Base-by-base conservation (phyloP, 78 protist species). In the Speleostelium caveatum region DNA sequence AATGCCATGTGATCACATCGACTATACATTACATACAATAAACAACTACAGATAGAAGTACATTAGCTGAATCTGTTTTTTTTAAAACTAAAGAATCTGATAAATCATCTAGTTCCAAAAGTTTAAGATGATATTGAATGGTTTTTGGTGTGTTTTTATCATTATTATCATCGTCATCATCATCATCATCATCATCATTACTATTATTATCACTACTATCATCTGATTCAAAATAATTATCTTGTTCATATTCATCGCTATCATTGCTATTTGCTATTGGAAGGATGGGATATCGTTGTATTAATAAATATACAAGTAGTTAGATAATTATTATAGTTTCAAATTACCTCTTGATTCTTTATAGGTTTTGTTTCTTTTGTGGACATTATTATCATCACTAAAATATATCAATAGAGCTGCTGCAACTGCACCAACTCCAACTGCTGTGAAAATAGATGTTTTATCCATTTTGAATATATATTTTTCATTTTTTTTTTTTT, bases 81-180 rank as follows among this genome's bases (percentile, higher is more conserved):
- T 63, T 77, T 21, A 51, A 21, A 7, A 39, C 59, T 38, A 62
- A 42, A 49, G 28, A 30, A 77, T 77, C 72, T 32, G 75, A 41
- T n/a, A 36, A 42, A 17, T 77, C 87, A 12, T 77, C 87, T 22
- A 39, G 35, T 38, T 24, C 35, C 55, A 77, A 24, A 30, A 77
- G 61, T 62, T 51, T 77, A 35, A 77, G 24, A 77, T 77, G 72
- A 22, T 77, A 73, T 32, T 63, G 51, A n/a, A 77, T 63, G 2
- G 73, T 77, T 65, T 69, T 77, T 33, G 87, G 87, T 33, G 87
- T 14, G 53, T 45, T 45, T 45, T 6, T 45, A 10, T 45, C 10
- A 14, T 14, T 45, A 45, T 45, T 45, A 10, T 45, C 53, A 14
- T 45, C 53, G 6, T 45, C 53, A 6, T 45, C 53, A 14, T 45